Conservation (phyloP, 2,329 filamentous ascomycete species). For the Epichloe amarillans region DNA sequence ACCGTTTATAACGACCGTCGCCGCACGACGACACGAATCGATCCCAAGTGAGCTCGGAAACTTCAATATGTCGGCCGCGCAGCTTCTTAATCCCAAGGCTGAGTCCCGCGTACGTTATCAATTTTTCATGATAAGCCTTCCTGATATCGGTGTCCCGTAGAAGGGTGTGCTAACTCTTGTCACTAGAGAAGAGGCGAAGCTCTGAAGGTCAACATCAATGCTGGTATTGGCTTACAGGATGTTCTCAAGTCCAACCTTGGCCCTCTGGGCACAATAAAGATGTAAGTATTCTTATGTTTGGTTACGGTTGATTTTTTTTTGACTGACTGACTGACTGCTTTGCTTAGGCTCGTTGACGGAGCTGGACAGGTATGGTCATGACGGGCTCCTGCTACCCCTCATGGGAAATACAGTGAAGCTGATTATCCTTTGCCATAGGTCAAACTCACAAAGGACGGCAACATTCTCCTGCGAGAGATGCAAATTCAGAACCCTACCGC, state of each 20-base stretch:
- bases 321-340: neutral
- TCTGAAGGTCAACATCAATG: constrained; percentile 90
- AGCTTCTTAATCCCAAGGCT: constrained; percentile 96
- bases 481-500: constrained; percentile 99
- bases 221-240: constrained; percentile 85
- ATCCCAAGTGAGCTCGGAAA: constrained; percentile 8
- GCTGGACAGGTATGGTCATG: constrained; percentile 45
- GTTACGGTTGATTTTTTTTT: too few species aligned
- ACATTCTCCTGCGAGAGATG: constrained; percentile 65
- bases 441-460: constrained; percentile 98
- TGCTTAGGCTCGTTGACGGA: constrained; percentile 51
- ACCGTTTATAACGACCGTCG: constrained; percentile 7
- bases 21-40: constrained; percentile 5
- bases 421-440: constrained; percentile 43
- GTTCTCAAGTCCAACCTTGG: constrained; percentile 94
- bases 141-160: constrained; percentile 1
- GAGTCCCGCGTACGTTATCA: constrained; percentile 70
- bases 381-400: constrained; percentile 13
- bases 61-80: constrained; percentile 76
- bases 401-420: constrained; percentile 14
- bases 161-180: constrained; percentile 13
- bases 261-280: constrained; percentile 89
- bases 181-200: constrained; percentile 85
- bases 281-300: constrained; percentile 37
- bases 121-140: neutral